Evolutionary conservation across 2,329 filamentous ascomycete genomes (phyloP).

Genomic region (Didymella lethalis): DNA sequence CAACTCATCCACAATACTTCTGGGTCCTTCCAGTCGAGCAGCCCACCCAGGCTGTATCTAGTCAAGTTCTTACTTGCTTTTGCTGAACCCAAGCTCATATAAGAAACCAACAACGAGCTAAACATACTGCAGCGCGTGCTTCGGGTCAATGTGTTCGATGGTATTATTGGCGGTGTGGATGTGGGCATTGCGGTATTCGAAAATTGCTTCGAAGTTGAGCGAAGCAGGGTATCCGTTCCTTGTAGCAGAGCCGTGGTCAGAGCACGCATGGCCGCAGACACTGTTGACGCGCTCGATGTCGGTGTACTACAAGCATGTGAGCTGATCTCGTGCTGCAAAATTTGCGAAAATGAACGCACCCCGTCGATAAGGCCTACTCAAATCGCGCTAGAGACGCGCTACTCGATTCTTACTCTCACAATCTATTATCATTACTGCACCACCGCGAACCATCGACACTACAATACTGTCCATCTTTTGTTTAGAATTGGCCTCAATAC

Average conservation of each 20-base stretch:
- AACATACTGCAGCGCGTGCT: slow-evolving; percentile 90
- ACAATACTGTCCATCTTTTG: no score
- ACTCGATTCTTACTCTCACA: neutral
- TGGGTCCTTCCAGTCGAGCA: neutral
- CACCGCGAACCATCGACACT: neutral
- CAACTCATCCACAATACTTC: neutral
- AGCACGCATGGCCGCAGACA: slow-evolving; percentile 80
- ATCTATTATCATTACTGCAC: neutral
- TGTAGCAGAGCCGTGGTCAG: slow-evolving; percentile 74
- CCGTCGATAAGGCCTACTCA: neutral
- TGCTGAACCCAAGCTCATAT: slow-evolving; percentile 68
- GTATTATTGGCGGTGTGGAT: slow-evolving; percentile 75
- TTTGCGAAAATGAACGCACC: neutral
- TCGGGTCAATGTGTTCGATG: slow-evolving; percentile 76
- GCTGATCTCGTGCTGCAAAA: neutral
- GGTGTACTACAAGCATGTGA: slow-evolving; percentile 77
- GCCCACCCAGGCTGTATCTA: neutral
- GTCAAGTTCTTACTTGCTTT: slow-evolving; percentile 2
- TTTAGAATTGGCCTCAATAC: no score
- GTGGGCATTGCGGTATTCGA: slow-evolving; percentile 64
- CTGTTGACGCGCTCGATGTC: slow-evolving; percentile 67
- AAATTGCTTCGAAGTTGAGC: slow-evolving; percentile 70
- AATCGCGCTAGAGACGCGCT: slow-evolving; percentile 5
- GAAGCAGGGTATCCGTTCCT: slow-evolving; percentile 76
- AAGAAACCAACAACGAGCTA: slow-evolving; percentile 81